A percentile compares a stretch with the other conserved stretches of the same genome.
These are phyloP conservation scores for Phytophthora hibernalis DNA, from an alignment of 352 stramenopile genomes.

Conservation along the genomic window DNA sequence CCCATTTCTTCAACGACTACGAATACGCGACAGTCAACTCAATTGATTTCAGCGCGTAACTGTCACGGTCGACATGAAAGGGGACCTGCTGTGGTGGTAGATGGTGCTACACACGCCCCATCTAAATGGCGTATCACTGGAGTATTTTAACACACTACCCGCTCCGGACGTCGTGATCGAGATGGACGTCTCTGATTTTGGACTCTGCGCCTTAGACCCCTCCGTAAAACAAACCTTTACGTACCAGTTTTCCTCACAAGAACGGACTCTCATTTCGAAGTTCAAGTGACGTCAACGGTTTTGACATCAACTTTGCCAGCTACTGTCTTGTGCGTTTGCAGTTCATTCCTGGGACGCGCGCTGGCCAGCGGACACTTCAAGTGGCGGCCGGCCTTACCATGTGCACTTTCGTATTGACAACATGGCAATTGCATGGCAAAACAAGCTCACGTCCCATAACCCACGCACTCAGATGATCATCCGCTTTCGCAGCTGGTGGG, in stretches of 20 bases:
- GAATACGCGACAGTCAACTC: background rate
- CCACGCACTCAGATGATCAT: too few species aligned
- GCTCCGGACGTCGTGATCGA: conserved; percentile 10
- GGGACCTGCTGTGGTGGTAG: background rate
- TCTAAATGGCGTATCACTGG: conserved; percentile 27
- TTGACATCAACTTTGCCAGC: too few species aligned
- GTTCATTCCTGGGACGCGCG: too few species aligned
- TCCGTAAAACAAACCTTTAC: background rate
- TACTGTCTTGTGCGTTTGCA: too few species aligned
- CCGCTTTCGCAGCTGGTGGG: too few species aligned
- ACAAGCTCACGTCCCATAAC: too few species aligned
- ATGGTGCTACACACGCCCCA: conserved; percentile 11
- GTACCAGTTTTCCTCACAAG: conserved; percentile 6
- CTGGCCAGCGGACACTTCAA: too few species aligned
- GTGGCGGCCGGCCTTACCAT: too few species aligned
- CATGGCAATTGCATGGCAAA: too few species aligned
- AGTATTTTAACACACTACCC: conserved; percentile 11
- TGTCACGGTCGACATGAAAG: conserved; percentile 6
- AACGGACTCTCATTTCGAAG: background rate
- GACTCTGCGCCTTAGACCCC: conserved; percentile 13
- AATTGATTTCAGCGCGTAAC: conserved; percentile 1
- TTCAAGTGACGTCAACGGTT: too few species aligned
- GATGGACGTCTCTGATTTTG: conserved; percentile 24
- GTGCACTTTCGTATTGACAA: too few species aligned
- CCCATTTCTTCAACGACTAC: conserved; percentile 14